A percentile compares a stretch with the other conserved stretches of the same genome.
These are phyloP conservation scores for Bolboschoenus planiculmis DNA, from an alignment of 176 grass and related monocot genomes.

Conservation along the genomic window DNA sequence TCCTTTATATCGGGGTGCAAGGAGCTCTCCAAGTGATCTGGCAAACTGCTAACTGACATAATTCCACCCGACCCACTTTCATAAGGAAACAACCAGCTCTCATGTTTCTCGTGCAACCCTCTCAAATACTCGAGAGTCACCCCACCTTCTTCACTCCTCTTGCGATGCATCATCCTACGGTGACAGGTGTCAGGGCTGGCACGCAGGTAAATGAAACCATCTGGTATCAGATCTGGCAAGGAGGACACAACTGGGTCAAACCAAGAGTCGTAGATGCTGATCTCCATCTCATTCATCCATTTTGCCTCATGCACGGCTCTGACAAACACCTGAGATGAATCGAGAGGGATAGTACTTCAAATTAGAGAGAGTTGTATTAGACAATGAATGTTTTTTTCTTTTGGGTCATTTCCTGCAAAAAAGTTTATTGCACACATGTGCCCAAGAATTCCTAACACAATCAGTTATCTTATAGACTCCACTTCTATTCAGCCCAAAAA, in stretches of 20 bases:
- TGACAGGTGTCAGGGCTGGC: constrained; percentile 88
- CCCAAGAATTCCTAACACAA: not conserved
- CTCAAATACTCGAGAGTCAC: constrained; percentile 77
- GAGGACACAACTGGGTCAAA: constrained; percentile 92
- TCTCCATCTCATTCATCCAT: constrained; percentile 99
- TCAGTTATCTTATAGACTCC: not conserved
- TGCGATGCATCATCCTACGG: constrained; percentile 83
- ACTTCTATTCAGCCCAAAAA: not conserved
- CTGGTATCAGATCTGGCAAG: constrained; percentile 84
- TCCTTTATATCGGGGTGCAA: constrained; percentile 76
- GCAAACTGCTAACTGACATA: constrained; percentile 67
- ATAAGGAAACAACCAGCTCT: constrained; percentile 79
- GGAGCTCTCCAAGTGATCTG: constrained; percentile 39
- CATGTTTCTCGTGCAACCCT: constrained; percentile 95
- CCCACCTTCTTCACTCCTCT: constrained; percentile 80
- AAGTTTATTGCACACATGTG: not conserved
- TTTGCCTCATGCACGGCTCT: constrained; percentile 96
- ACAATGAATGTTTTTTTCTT: not conserved
- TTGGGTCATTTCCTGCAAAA: not conserved
- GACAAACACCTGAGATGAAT: constrained; percentile 65
- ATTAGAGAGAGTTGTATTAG: not conserved
- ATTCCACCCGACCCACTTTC: constrained; percentile 44
- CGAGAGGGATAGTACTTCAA: not conserved
- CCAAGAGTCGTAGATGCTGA: constrained; percentile 97
- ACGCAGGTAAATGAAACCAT: constrained; percentile 94